Evolutionary conservation across 768 basidiomycete genomes (phyloP), one percentile per base, ranked within the genome.

Genomic region (Dacryopinax spathularia): DNA sequence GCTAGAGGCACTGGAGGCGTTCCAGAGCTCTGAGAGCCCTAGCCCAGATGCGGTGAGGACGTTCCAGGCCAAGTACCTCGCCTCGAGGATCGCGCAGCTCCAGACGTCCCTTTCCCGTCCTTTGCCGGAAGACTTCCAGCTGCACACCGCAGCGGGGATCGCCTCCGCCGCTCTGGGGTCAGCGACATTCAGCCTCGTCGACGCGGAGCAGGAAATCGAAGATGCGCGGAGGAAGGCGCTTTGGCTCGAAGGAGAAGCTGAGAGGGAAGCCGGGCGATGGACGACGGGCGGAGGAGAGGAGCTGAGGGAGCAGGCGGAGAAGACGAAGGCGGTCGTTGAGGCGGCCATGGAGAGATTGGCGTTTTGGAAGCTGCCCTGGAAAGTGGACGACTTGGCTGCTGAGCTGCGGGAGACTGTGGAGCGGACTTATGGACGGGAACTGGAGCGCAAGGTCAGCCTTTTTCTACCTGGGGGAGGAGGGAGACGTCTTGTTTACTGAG

Each of bases 361-460:
- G 13, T 56, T 56, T 29, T 56, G 48, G 48, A 56, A 13, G 33
- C 33, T 64, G 18, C 37, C 31, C 22, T 59, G 65, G 31, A 31
- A 59, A 20, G 69, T 70, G 1, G 72, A 72, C 39, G 69, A 69
- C 27, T 66, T 73, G 10, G 68, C 65, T 7, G 61, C 39, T 18
- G 72, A 72, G 48, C 39, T 73, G 18, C 65, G 35, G 1, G 63
- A 37, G 22, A 61, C 66, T 41, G 29, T 72, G 13, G 60, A 60
- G 15, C 41, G 39, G n/a, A 29, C 64, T 2, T 72, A 72, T 63
- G 69, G 66, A 6, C 60, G 60, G 1, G 66, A 62, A 15, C 59
- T 73, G 36, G 68, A 70, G 31, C 61, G 63, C 29, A 68, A 69
- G 63, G 71, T 71, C 39, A 13, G 31, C 34, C 60, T 60, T 62